Percentiles rank a stretch among this genome's conserved stretches.
phyloP scores from a whole-genome alignment of 202 grass and related monocot species.

The Brachypodium distachyon region DNA sequence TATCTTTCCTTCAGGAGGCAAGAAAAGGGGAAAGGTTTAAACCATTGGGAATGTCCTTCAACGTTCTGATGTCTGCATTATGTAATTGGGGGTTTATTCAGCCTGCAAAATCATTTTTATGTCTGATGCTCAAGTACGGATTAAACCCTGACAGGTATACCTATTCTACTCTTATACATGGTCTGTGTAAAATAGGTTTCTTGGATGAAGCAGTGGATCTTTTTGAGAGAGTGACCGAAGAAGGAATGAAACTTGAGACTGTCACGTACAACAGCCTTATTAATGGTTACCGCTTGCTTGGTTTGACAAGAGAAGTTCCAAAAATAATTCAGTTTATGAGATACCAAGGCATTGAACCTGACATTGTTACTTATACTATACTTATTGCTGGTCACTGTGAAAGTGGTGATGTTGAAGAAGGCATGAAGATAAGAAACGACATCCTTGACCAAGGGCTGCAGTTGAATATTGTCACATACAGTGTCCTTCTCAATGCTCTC shows the following conservation, averaged over 20 bases:
- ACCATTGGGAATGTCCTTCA: constrained; percentile 58
- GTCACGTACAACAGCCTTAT: constrained; percentile 82
- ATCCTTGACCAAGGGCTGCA: constrained; percentile 52
- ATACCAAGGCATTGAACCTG: constrained; percentile 53
- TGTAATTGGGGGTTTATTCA: constrained; percentile 49
- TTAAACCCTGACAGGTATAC: constrained; percentile 53
- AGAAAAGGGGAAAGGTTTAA: constrained; percentile 46
- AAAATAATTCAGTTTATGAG: constrained; percentile 67
- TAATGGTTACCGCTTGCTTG: constrained; percentile 59
- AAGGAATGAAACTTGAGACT: constrained; percentile 47
- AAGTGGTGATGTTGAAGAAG: constrained; percentile 70
- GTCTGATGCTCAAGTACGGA: constrained; percentile 81
- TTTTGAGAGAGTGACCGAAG: constrained; percentile 28
- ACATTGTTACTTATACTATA: constrained; percentile 82
- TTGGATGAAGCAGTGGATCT: constrained; percentile 57
- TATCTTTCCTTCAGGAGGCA: constrained; percentile 60
- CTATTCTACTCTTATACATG: constrained; percentile 73
- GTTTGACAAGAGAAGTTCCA: constrained; percentile 48
- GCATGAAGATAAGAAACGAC: constrained; percentile 65
- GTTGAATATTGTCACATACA: constrained; percentile 93
- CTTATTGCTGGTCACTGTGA: constrained; percentile 63
- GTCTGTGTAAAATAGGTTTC: constrained; percentile 59
- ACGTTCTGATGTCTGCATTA: constrained; percentile 54
- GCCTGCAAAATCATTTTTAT: constrained; percentile 61
- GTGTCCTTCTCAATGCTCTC: constrained; percentile 67